Conservation (phyloP, 805 yeast species). For the Nakazawaea wyomingensis region DNA sequence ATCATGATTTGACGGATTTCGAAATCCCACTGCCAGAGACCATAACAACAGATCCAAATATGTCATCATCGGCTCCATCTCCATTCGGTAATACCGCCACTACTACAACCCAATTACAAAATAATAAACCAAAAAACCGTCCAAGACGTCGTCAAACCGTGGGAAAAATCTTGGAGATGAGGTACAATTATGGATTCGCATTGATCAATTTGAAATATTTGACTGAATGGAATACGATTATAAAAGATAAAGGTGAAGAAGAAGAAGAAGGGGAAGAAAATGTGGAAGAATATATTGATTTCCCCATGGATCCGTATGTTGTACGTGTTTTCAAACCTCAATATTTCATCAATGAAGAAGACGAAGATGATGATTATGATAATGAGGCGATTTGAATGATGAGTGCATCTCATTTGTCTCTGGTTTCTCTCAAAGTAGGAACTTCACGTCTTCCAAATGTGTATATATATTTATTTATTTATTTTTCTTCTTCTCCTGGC, state of each 20-base stretch:
- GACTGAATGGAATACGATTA: neutral
- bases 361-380: neutral
- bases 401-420: no score
- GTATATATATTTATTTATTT: conserved; percentile 12
- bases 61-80: neutral
- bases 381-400: no score
- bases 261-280: neutral
- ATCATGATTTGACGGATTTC: neutral
- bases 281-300: conserved; percentile 1
- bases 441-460: no score
- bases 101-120: conserved; percentile 7
- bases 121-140: neutral
- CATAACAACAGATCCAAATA: conserved; percentile 1
- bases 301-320: neutral
- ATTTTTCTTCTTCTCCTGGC: conserved; percentile 24
- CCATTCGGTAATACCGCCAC: neutral
- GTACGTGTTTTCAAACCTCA: conserved; percentile 55
- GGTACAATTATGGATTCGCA: conserved; percentile 64
- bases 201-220: conserved; percentile 38
- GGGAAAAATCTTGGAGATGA: conserved; percentile 55
- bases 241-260: neutral
- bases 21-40: conserved; percentile 1
- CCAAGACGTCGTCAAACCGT: conserved; percentile 38
- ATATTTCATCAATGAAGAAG: conserved; percentile 63
- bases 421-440: no score